Base-by-base conservation (phyloP, 1,139 yeast genomes). In the Chernovozyma aurita region DNA sequence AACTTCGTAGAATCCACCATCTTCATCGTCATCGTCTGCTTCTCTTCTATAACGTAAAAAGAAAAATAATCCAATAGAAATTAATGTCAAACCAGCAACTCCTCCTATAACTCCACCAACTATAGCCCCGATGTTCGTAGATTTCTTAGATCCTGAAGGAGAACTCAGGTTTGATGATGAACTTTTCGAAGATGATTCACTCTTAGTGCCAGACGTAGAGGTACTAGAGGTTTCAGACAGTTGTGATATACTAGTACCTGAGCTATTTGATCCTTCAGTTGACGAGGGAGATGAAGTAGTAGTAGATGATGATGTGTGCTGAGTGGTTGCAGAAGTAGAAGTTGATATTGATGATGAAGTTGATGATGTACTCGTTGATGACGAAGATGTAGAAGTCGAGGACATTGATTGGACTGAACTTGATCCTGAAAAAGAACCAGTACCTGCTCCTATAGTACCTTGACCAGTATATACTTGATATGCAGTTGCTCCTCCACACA, bases 31-130 rank as follows among this genome's bases (percentile, higher is more conserved):
- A 32, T 70, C 71, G 28, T 63, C 67, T 33, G 61, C 57, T 31
- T 59, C 47, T 42, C 65, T 55, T 40, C 68, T 64, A 38, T 72
- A 65, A 41, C 73, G 67, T 37, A 77, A 53, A 41, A 78, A 49
- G 49, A 78, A 67, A 49, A 78, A 67, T 16, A 70, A 47, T 1
- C 61, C 51, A 1, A 61, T 65, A 3, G 68, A 76, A n/a, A 78
- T 42, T 5, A 72, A 50, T 6, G 65, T 65, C 2, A 76, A 47
- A 1, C 66, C 79, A 12, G 68, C 81, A 14, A 77, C 56, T 4
- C 75, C 84, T 20, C 86, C 87, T 12, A 79, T 81, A 1, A 75
- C 85, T 18, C 85, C 85, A 13, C 87, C 87, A 13, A 74, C 82
- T 31, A 80, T 77, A 25, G 85, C 77, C 4, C 80, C 85, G 4